phyloP scores from a whole-genome alignment of 345 rosid species.

The Populus euphratica region DNA sequence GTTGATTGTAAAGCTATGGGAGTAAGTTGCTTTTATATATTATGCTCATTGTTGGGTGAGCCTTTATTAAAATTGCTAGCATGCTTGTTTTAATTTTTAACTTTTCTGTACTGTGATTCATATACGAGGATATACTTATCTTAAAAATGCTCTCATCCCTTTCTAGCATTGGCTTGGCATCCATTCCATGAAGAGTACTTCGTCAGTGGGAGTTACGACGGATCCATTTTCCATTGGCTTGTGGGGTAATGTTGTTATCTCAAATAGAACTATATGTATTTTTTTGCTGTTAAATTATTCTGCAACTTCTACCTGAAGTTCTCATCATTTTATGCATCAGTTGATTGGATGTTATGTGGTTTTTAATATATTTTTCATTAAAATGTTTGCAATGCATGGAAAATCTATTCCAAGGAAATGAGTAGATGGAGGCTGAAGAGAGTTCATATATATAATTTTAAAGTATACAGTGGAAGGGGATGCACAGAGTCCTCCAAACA shows the following conservation, averaged over 20 bases:
- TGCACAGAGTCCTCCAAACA: neutral
- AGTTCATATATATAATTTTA: neutral
- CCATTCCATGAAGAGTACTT: conserved; percentile 98
- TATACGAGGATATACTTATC: neutral
- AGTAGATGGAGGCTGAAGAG: neutral
- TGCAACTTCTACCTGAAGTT: conserved; percentile 1
- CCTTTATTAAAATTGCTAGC: neutral
- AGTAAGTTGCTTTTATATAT: neutral
- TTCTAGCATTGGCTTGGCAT: conserved; percentile 92
- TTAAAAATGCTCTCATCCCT: neutral
- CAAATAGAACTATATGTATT: neutral
- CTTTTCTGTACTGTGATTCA: neutral
- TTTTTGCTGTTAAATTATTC: neutral
- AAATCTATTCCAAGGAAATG: neutral
- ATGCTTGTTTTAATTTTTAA: neutral
- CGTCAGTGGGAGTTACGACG: conserved; percentile 94
- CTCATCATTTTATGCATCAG: neutral
- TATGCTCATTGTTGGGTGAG: neutral
- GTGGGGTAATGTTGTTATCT: conserved; percentile 59
- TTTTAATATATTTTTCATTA: neutral
- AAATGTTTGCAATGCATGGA: neutral
- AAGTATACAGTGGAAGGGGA: neutral
- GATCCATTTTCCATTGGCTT: conserved; percentile 92
- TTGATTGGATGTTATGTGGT: neutral
- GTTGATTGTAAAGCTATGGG: neutral